Evolutionary conservation across 345 rosid species (phyloP).

Genomic region (Populus alba): DNA sequence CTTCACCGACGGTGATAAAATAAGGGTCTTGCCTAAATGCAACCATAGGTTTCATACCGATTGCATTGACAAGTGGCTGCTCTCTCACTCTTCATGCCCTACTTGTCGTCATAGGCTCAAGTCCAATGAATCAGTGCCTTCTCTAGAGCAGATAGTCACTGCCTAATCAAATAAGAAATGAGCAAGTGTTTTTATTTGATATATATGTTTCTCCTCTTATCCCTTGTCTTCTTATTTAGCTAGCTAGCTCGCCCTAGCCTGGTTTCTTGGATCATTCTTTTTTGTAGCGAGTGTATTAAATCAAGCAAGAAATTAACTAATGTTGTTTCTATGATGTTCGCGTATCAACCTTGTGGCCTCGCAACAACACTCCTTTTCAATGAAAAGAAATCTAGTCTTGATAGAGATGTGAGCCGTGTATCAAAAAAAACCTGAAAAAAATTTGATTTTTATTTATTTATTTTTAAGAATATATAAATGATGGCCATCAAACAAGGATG

Average conservation of each 20-base stretch:
- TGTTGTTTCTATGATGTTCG: too few relatives aligned
- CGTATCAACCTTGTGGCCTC: too few relatives aligned
- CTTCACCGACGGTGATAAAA: constrained; percentile 45
- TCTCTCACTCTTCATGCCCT: constrained; percentile 61
- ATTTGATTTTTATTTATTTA: too few relatives aligned
- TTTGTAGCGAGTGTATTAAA: neutral
- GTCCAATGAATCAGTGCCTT: constrained; percentile 6
- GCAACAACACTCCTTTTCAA: too few relatives aligned
- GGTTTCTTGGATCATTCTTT: neutral
- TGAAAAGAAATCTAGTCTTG: too few relatives aligned
- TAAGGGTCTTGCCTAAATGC: constrained; percentile 58
- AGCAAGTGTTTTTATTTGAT: too few relatives aligned
- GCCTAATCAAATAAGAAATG: neutral
- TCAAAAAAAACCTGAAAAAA: too few relatives aligned
- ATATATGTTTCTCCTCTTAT: neutral
- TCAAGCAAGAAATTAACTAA: too few relatives aligned
- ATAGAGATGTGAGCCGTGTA: too few relatives aligned
- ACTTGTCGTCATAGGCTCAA: constrained; percentile 46
- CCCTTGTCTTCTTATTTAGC: too few relatives aligned
- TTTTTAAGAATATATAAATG: too few relatives aligned
- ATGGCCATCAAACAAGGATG: too few relatives aligned
- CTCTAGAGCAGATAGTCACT: constrained; percentile 23
- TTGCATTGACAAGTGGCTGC: constrained; percentile 62
- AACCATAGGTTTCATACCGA: constrained; percentile 53
- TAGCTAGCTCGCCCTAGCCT: neutral